Evolutionary conservation across 2,329 filamentous ascomycete species (phyloP), one percentile per base, ranked within the genome.

Genomic region (Sporothrix mexicana): DNA sequence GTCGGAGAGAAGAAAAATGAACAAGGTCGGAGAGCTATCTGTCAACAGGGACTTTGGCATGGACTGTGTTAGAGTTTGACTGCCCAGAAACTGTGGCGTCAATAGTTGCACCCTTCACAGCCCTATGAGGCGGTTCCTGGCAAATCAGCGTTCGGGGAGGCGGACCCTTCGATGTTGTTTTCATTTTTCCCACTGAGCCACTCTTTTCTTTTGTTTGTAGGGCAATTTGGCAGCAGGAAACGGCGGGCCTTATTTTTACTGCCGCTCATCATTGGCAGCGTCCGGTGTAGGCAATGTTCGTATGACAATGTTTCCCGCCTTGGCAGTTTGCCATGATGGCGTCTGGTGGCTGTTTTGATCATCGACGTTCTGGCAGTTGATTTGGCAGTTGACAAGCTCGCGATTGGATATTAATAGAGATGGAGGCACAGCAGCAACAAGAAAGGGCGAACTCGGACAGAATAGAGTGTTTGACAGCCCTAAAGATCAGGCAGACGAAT

Each of bases 81-180:
- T 17, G 36, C 9, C 57, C 30, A 62, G 25, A 17, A 36, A 10
- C 23, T 12, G 13, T 62, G 6, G 70, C 13, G 59, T 13, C 36
- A 3, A 12, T 36, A 36, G 30, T 36, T 36, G 30, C 69, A 64
- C 49, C 70, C 70, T 49, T 71, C 47, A 20, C 70, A 72, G 70
- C 70, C 61, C 49, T 72, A 72, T 20, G 61, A 47, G 61, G 49
- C 49, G 61, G 57, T 43, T 71, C 61, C 47, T 17, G 59, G 49
- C 70, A 57, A 71, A 71, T 71, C 70, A 66, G 49, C 45, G n/a
- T 49, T 9, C 36, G 49, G n/a, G 43, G n/a, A n/a, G 23, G 25
- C 15, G 4, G 41, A 51, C 20, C 25, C 20, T 12, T 30, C 20
- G 30, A 36, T 17, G 0, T n/a, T 53, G 3, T 55, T 7, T 25